Conservation (phyloP, 2,329 filamentous ascomycete species). For the Ceratocystis diversiconidia region DNA sequence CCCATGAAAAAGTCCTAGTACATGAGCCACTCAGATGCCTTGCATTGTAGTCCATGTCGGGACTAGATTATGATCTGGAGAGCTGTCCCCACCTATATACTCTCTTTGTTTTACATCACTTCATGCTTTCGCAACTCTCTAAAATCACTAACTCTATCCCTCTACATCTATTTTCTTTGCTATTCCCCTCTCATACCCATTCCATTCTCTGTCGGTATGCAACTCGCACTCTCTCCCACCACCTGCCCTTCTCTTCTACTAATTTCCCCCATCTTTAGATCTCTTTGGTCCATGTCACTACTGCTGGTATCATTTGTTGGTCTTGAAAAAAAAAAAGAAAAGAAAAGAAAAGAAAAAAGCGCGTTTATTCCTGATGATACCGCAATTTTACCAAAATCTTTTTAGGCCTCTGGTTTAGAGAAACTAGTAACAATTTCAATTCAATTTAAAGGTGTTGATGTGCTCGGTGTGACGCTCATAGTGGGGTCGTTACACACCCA, state of each 20-base stretch:
- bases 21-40: neutral
- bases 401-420: neutral
- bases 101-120: neutral
- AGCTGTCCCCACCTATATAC: neutral
- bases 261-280: neutral
- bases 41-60: neutral
- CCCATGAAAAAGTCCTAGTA: neutral
- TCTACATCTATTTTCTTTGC: neutral
- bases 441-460: neutral
- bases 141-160: neutral
- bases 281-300: neutral
- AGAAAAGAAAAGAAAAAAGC: neutral
- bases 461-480: slow-evolving; percentile 7
- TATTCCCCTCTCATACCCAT: neutral
- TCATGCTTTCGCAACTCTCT: neutral
- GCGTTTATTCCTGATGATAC: neutral
- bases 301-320: neutral
- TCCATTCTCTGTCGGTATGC: neutral
- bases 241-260: neutral
- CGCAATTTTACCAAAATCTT: neutral
- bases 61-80: neutral
- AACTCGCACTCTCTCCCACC: neutral
- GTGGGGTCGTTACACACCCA: neutral
- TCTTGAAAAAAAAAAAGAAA: neutral
- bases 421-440: no score